Base-by-base conservation (phyloP, 2,329 filamentous ascomycete species). In the Claviceps sp. region DNA sequence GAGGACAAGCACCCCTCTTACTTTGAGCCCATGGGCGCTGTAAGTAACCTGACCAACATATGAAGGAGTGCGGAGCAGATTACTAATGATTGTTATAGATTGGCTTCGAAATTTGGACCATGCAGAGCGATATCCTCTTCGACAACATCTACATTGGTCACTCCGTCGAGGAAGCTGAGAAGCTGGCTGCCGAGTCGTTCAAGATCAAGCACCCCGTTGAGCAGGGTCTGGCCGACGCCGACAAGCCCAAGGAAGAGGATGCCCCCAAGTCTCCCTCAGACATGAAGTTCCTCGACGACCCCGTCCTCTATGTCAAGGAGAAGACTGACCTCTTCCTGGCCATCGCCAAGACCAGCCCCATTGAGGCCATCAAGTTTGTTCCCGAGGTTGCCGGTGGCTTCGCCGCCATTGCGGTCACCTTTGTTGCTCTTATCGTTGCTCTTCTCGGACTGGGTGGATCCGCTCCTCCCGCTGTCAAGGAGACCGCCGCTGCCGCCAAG, bases 71-170 rank as follows among this genome's bases (percentile, higher is more conserved):
- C 22, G 5, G 14, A 38, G n/a, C 13, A 17, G 16, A 7, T 41
- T 50, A 57, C 61, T 65, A 55, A 22, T 39, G 8, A 37, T 13
- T 24, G 16, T 1, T 8, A 19, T 65, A 89, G 86, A 90, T 97
- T 73, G 93, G 93, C 63, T 97, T 97, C 65, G 93, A 98, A 73
- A 91, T 98, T 74, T 98, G 93, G 93, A 97, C 93, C 64, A 98
- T 98, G 93, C 91, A 96, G 75, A 95, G 84, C 70, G 87, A 96
- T 67, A 97, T 98, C 62, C 85, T 96, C 64, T 97, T 98, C 64
- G 89, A 97, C 82, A 98, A 98, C 84, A 94, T 98, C 78, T 98
- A 97, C 81, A 89, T 98, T 68, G 93, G 93, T 58, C 93, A 98
- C 82, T 97, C 91, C 19, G 70, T 93, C 61, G 89, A 89, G 66